A percentile compares a stretch with the other conserved stretches of the same genome.
Evolutionary conservation across 768 basidiomycete species (phyloP).

Genomic region (Suillus variegatus): DNA sequence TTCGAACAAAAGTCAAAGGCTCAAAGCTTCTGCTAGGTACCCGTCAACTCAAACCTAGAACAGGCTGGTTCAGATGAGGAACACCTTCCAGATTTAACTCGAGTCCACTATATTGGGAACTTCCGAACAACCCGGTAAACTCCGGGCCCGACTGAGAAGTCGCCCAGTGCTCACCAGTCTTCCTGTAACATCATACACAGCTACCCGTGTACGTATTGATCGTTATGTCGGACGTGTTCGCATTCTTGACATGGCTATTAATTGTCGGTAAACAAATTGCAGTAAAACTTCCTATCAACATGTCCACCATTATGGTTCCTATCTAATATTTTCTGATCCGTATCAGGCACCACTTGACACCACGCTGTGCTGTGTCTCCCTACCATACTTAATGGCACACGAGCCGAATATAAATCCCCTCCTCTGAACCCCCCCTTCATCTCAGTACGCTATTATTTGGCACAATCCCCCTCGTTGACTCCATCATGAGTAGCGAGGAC

Average conservation of each 20-base stretch:
- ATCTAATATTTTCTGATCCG: background rate
- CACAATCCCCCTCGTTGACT: background rate
- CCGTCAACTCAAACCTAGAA: background rate
- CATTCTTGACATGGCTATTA: background rate
- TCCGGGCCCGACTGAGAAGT: background rate
- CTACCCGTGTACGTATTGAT: background rate
- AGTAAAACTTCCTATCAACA: background rate
- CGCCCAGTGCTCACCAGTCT: background rate
- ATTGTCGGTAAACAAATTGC: background rate
- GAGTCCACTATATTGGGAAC: too few relatives aligned
- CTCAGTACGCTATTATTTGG: background rate
- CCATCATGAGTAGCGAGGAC: background rate
- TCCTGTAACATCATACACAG: background rate
- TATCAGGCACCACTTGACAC: conserved; percentile 3
- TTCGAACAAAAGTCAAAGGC: too few relatives aligned
- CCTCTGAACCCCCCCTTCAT: background rate
- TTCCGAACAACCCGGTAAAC: background rate
- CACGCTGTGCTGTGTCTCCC: background rate
- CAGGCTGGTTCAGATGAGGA: background rate
- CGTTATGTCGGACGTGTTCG: background rate
- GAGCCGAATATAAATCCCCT: background rate
- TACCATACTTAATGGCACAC: background rate
- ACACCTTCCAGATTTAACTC: background rate
- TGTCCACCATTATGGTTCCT: background rate
- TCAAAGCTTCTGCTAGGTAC: too few relatives aligned